Evolutionary conservation across 2,329 filamentous ascomycete genomes (phyloP), one percentile per base, ranked within the genome.

Genomic region (Botrytis fragariae): DNA sequence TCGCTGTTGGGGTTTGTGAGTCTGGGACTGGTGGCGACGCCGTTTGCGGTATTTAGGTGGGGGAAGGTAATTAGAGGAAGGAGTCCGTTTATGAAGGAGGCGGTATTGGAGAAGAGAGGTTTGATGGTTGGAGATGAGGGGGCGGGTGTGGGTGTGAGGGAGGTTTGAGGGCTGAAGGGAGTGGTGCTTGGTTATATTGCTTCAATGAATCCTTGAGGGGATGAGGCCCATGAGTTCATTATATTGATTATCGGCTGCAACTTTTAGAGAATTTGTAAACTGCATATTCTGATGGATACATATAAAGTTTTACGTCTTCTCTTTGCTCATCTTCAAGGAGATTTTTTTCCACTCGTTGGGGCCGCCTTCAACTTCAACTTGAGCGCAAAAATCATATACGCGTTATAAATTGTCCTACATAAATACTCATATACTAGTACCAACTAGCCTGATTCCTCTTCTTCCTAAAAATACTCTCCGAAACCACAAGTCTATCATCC

Each of bases 1-100:
- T 84, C 81, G 29, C 73, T 87, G 37, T 75, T 87, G 35, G 85
- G 80, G 0, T 84, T 84, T 86, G 51, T 65, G 86, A 83, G 83
- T 14, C 73, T 87, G 62, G 72, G 79, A 16, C 75, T 87, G 69
- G 84, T 83, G 63, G 82, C 82, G 59, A 83, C 83, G 48, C 86
- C 85, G 0, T 78, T 87, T 25, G 78, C 85, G 6, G 79, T 87
- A 73, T 74, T 84, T 22, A 78, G 77, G 71, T 80, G 78, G 73
- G 83, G 83, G 3, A 74, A 59, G 22, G 35, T 9, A 8, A 42
- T 42, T 42, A 62, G 60, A 37, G 60, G 35, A 1, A 6, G 37
- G 5, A 42, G 7, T 42, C 25, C 37, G 25, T 42, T 62, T 62
- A 42, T 42, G 14, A 42, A 42, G 60, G 25, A 39, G 35, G 14